Percentiles rank a stretch among this genome's conserved stretches.
phyloP scores from a whole-genome alignment of 352 stramenopile species.

The Phytophthora podocarpi region DNA sequence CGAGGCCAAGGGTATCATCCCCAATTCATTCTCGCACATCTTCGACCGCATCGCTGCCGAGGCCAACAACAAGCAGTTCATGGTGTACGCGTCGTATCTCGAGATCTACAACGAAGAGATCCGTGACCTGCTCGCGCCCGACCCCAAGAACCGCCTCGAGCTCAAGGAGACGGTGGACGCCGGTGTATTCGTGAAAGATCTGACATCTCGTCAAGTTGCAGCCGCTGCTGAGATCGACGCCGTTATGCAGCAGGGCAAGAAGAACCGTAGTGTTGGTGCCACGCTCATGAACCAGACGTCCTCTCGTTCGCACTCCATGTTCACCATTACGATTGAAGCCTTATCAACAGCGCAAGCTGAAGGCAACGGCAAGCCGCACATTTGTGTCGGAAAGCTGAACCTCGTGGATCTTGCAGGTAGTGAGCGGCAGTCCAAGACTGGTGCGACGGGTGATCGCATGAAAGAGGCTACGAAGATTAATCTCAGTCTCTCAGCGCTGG shows the following conservation, averaged over 20 bases:
- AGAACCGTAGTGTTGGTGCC: slow-evolving; percentile 93
- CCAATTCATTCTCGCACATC: slow-evolving; percentile 91
- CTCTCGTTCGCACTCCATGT: slow-evolving; percentile 98
- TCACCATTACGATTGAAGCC: slow-evolving; percentile 90
- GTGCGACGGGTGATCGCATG: slow-evolving; percentile 67
- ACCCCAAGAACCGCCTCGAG: slow-evolving; percentile 76
- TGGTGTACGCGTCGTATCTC: slow-evolving; percentile 95
- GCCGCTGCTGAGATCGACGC: slow-evolving; percentile 91
- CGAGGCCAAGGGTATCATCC: slow-evolving; percentile 86
- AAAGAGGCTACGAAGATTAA: slow-evolving; percentile 88
- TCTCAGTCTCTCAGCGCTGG: slow-evolving; percentile 75
- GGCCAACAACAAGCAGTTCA: slow-evolving; percentile 95
- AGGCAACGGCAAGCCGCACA: slow-evolving; percentile 88
- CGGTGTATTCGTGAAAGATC: slow-evolving; percentile 92
- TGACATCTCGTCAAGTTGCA: slow-evolving; percentile 90
- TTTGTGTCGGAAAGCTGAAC: slow-evolving; percentile 97
- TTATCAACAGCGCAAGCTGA: no score
- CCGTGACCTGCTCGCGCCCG: slow-evolving; percentile 92
- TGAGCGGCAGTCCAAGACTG: slow-evolving; percentile 78
- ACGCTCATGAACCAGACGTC: slow-evolving; percentile 98
- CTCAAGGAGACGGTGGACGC: slow-evolving; percentile 92
- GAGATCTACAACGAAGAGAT: slow-evolving; percentile 99
- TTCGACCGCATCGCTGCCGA: slow-evolving; percentile 89
- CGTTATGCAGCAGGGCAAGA: slow-evolving; percentile 94
- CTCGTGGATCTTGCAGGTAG: slow-evolving; percentile 86